Percentiles rank a stretch among this genome's conserved stretches.
Evolutionary conservation across 371 early-diverging fungal genomes (phyloP).

Genomic region (Mucor irregularis): DNA sequence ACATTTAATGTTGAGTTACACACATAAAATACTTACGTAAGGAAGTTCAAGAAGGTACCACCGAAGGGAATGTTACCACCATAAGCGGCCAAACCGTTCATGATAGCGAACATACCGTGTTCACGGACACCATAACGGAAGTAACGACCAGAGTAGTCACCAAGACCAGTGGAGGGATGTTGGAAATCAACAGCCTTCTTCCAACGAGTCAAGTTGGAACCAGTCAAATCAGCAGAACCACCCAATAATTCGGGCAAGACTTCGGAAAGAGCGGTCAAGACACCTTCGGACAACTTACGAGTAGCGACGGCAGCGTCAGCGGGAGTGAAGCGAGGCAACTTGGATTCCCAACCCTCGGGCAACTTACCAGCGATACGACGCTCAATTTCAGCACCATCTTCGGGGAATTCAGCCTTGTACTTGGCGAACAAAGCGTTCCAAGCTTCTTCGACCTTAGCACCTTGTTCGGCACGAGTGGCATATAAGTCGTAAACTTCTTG

Average conservation of each 20-base stretch:
- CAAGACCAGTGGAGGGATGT: slow-evolving; percentile 68
- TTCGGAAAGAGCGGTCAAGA: slow-evolving; percentile 82
- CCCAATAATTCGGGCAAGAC: slow-evolving; percentile 87
- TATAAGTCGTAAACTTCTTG: slow-evolving; percentile 71
- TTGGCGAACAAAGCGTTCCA: slow-evolving; percentile 77
- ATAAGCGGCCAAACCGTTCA: slow-evolving; percentile 95
- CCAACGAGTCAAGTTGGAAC: slow-evolving; percentile 97
- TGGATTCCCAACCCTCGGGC: slow-evolving; percentile 73
- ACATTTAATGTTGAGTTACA: neutral
- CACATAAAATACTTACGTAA: slow-evolving; percentile 58
- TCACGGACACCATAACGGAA: slow-evolving; percentile 99
- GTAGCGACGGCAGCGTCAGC: slow-evolving; percentile 85
- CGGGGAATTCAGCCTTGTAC: slow-evolving; percentile 69
- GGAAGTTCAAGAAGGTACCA: slow-evolving; percentile 98
- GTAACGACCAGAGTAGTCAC: slow-evolving; percentile 88
- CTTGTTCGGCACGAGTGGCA: slow-evolving; percentile 57
- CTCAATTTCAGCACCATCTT: slow-evolving; percentile 70
- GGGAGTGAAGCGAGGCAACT: slow-evolving; percentile 80
- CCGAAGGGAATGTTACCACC: slow-evolving; percentile 91
- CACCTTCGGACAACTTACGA: slow-evolving; percentile 85
- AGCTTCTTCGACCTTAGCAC: slow-evolving; percentile 60
- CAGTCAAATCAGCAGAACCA: slow-evolving; percentile 99
- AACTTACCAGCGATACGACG: slow-evolving; percentile 77
- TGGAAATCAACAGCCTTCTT: slow-evolving; percentile 95
- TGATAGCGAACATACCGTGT: slow-evolving; percentile 97